phyloP scores from a whole-genome alignment of 371 early-diverging fungal genomes.

The Phascolomyces articulosus region DNA sequence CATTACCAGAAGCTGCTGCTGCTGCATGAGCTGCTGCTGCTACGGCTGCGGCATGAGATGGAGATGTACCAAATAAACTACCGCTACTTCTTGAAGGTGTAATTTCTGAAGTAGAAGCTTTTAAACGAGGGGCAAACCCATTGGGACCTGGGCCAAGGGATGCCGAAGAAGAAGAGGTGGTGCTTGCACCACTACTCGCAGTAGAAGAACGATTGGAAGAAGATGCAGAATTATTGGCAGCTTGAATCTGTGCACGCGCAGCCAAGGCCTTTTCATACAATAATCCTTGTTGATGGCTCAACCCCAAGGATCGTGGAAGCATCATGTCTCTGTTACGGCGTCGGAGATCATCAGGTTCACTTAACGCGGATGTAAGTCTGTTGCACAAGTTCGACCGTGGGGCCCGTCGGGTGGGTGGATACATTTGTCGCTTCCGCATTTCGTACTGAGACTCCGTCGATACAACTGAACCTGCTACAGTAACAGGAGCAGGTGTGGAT shows the following conservation, averaged over 20 bases:
- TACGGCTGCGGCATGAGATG: not conserved
- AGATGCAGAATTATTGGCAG: conserved; percentile 17
- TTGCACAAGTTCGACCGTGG: conserved; percentile 26
- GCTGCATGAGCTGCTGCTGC: not conserved
- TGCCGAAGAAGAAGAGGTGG: conserved; percentile 22
- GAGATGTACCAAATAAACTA: conserved; percentile 15
- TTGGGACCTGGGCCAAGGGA: not conserved
- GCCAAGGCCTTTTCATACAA: conserved; percentile 48
- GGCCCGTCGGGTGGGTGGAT: conserved; percentile 27
- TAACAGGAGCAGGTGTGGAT: conserved; percentile 7
- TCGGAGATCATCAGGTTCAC: conserved; percentile 48
- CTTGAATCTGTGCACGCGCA: conserved; percentile 44
- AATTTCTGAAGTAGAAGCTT: conserved; percentile 23
- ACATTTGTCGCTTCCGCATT: conserved; percentile 35
- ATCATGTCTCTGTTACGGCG: conserved; percentile 38
- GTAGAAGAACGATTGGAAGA: conserved; percentile 10
- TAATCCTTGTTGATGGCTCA: conserved; percentile 36
- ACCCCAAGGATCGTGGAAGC: conserved; percentile 22
- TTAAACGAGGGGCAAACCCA: conserved; percentile 14
- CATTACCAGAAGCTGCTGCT: conserved; percentile 2
- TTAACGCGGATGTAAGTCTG: conserved; percentile 36
- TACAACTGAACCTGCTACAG: conserved; percentile 35
- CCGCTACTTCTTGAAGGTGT: not conserved
- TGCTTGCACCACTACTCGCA: conserved; percentile 14
- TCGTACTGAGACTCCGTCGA: conserved; percentile 47